These are phyloP conservation scores for Truncatella angustata DNA, from an alignment of 2,329 filamentous ascomycete genomes.

Conservation along the genomic window DNA sequence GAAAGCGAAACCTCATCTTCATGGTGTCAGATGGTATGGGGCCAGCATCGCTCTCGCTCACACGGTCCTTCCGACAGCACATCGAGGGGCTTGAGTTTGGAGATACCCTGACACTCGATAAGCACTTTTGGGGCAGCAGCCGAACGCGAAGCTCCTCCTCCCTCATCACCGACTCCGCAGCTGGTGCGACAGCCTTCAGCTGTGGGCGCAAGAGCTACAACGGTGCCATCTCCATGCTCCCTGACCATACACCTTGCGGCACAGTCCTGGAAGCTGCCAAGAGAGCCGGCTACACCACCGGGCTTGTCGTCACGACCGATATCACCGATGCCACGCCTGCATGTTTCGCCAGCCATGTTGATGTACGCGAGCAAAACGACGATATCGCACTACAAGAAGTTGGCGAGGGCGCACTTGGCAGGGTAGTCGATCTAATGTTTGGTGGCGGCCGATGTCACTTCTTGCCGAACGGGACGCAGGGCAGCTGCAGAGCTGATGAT, in stretches of 20 bases:
- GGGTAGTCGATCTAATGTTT: slow-evolving; percentile 87
- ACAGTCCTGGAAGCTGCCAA: slow-evolving; percentile 93
- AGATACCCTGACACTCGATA: slow-evolving; percentile 77
- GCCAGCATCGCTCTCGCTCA: slow-evolving; percentile 83
- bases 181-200: slow-evolving; percentile 95
- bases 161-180: slow-evolving; percentile 90
- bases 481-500: slow-evolving; percentile 79
- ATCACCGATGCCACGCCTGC: slow-evolving; percentile 96
- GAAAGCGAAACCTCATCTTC: slow-evolving; percentile 93
- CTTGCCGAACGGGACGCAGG: slow-evolving; percentile 73
- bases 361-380: slow-evolving; percentile 77
- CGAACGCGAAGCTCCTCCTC: slow-evolving; percentile 81
- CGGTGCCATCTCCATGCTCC: slow-evolving; percentile 86
- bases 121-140: slow-evolving; percentile 86
- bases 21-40: slow-evolving; percentile 99
- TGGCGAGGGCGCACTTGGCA: slow-evolving; percentile 81
- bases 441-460: slow-evolving; percentile 95
- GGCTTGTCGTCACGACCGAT: slow-evolving; percentile 90
- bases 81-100: slow-evolving; percentile 69
- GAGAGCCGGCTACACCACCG: slow-evolving; percentile 85
- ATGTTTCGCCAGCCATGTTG: slow-evolving; percentile 88
- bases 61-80: slow-evolving; percentile 81
- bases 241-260: slow-evolving; percentile 82
- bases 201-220: slow-evolving; percentile 96
- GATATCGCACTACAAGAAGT: slow-evolving; percentile 90